Evolutionary conservation across 306 rosid genomes (phyloP).

Genomic region (Prunus campanulata): DNA sequence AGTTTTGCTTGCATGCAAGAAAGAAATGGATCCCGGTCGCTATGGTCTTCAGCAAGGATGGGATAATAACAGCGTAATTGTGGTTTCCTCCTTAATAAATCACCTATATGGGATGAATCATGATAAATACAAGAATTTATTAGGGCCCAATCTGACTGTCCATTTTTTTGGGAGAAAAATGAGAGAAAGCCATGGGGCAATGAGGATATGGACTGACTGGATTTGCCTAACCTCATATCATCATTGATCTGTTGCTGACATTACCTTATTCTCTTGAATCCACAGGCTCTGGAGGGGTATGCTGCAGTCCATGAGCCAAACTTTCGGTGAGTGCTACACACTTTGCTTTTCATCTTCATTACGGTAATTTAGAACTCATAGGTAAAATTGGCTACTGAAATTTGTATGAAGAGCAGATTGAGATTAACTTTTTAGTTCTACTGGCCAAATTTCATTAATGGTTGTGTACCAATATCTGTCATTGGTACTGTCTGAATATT

Average conservation of each 20-base stretch:
- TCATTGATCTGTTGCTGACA: conserved; percentile 96
- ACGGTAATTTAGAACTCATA: conserved; percentile 23
- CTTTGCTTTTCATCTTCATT: conserved; percentile 35
- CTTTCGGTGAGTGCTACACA: conserved; percentile 78
- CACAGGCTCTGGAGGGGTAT: conserved; percentile 99
- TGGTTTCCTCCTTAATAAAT: conserved; percentile 99
- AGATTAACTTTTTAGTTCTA: not conserved
- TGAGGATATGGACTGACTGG: conserved; percentile 99
- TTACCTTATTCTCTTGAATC: conserved; percentile 99
- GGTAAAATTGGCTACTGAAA: not conserved
- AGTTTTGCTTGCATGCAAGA: conserved; percentile 54
- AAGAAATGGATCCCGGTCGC: conserved; percentile 97
- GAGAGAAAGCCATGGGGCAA: conserved; percentile 86
- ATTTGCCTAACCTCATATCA: conserved; percentile 93
- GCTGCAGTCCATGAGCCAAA: conserved; percentile 80
- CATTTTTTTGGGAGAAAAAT: conserved; percentile 62
- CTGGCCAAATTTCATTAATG: conserved; percentile 1
- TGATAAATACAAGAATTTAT: conserved; percentile 77
- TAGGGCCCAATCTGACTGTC: conserved; percentile 78
- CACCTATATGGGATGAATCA: conserved; percentile 97
- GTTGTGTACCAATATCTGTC: not conserved
- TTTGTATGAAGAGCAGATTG: not conserved
- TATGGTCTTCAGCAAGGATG: conserved; percentile 96
- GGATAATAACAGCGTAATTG: conserved; percentile 99
- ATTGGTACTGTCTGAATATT: not conserved